phyloP scores from a whole-genome alignment of 371 early-diverging fungal species.

The Cokeromyces recurvatus region DNA sequence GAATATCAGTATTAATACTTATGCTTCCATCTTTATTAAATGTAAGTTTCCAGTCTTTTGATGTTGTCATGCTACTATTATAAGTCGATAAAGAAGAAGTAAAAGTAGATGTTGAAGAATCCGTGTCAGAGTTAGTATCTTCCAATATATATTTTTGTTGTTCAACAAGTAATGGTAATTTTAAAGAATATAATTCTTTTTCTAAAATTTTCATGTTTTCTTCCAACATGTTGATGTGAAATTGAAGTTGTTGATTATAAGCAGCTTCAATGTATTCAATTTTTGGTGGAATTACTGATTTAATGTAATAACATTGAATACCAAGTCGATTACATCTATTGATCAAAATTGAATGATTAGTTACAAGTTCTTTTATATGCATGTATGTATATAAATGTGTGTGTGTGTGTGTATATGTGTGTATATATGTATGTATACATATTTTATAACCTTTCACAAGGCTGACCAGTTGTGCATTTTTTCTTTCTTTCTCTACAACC shows the following conservation, averaged over 20 bases:
- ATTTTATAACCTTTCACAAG: constrained; percentile 35
- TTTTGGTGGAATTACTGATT: constrained; percentile 7
- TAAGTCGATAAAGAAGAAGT: no score
- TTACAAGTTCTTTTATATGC: not conserved
- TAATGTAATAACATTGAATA: constrained; percentile 18
- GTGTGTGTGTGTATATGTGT: no score
- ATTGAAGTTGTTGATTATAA: constrained; percentile 10
- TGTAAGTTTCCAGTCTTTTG: constrained; percentile 9
- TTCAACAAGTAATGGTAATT: not conserved
- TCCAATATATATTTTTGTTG: not conserved
- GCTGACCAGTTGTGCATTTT: constrained; percentile 36
- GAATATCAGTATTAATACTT: constrained; percentile 13
- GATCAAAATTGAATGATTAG: not conserved
- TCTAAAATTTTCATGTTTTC: constrained; percentile 18
- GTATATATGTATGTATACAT: not conserved
- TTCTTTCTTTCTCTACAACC: constrained; percentile 46
- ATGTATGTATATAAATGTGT: no score
- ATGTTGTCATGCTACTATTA: no score
- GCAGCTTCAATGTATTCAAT: not conserved
- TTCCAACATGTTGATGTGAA: constrained; percentile 11
- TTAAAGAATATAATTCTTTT: constrained; percentile 8
- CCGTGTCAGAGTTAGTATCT: not conserved
- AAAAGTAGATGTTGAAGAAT: no score
- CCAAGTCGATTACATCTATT: constrained; percentile 21
- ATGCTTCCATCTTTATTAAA: constrained; percentile 9